These are phyloP conservation scores for Naematelia aurantialba DNA, from an alignment of 768 basidiomycete genomes.

Conservation along the genomic window DNA sequence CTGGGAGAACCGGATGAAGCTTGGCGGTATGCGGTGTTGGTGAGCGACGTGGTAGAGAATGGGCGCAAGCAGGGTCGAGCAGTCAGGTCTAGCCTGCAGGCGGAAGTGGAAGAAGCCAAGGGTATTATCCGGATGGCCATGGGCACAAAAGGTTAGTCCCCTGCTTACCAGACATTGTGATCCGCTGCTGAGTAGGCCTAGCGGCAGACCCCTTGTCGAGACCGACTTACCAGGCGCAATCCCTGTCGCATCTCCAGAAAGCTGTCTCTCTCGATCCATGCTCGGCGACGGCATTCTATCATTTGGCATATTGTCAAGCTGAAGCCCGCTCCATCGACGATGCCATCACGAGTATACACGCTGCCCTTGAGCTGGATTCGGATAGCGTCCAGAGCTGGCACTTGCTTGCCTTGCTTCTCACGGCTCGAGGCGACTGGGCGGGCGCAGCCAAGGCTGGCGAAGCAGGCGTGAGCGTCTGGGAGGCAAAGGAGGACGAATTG, in stretches of 20 bases:
- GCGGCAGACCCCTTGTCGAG: conserved; percentile 67
- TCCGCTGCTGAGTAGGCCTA: conserved; percentile 42
- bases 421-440: conserved; percentile 71
- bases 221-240: conserved; percentile 58
- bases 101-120: conserved; percentile 46
- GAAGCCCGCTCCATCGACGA: conserved; percentile 65
- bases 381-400: conserved; percentile 75
- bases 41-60: conserved; percentile 56
- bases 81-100: conserved; percentile 21
- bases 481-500: conserved; percentile 25
- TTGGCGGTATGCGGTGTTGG: conserved; percentile 46
- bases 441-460: conserved; percentile 74
- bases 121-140: conserved; percentile 71
- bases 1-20: conserved; percentile 59
- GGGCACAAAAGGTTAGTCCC: conserved; percentile 63
- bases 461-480: conserved; percentile 66
- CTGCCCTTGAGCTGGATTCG: conserved; percentile 68
- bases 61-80: conserved; percentile 53
- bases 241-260: conserved; percentile 55
- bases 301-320: conserved; percentile 72
- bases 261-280: conserved; percentile 44
- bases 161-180: background rate
- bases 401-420: conserved; percentile 76
- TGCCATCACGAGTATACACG: conserved; percentile 65
- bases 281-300: conserved; percentile 59